Base-by-base conservation (phyloP, 306 rosid species). In the Arachis stenosperma region DNA sequence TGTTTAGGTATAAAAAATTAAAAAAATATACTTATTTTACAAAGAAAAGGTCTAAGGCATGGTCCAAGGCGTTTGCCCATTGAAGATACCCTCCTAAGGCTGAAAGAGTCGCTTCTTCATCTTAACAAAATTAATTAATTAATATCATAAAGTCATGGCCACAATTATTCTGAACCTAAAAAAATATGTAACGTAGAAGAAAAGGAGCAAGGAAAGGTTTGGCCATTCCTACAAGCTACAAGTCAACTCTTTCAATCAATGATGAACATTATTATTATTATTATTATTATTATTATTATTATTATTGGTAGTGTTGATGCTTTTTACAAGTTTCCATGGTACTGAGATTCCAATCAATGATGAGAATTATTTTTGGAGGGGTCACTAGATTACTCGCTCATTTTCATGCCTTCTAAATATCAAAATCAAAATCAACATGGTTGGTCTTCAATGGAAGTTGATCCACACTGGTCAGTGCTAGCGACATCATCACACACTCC, bases 181-280 rank as follows among this genome's bases (percentile, higher is more conserved):
- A 50, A 50, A 51, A 51, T 22, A 22, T 22, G 27, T 22, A 22
- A 22, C 27, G 27, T 22, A 22, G 27, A 6, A 54, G 13, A 54
- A 74, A 15, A 44, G 11, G 40, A 75, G 3, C 60, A 54, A 22
- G 37, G 42, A 2, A 63, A 55, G 55, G 54, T 71, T 39, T 17
- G 69, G 69, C 69, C 57, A 50, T 59, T 36, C 30, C 5, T 40
- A 30, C 72, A 17, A 22, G 27, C 27, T 22, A 22, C 27, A 22
- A 61, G 79, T 79, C 83, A 79, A 74, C 48, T 10, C 15, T 9
- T 13, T 61, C 47, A 79, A 51, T 79, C 39, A 67, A 61, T 68
- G 67, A 42, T 33, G 37, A 14, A 30, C 30, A 7, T 33, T 33
- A 1, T 33, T 33, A 33, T 33, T 33, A 22, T 22, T 7, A 40